Evolutionary conservation across 2,329 filamentous ascomycete genomes (phyloP).

Genomic region (Lachnellula arida): DNA sequence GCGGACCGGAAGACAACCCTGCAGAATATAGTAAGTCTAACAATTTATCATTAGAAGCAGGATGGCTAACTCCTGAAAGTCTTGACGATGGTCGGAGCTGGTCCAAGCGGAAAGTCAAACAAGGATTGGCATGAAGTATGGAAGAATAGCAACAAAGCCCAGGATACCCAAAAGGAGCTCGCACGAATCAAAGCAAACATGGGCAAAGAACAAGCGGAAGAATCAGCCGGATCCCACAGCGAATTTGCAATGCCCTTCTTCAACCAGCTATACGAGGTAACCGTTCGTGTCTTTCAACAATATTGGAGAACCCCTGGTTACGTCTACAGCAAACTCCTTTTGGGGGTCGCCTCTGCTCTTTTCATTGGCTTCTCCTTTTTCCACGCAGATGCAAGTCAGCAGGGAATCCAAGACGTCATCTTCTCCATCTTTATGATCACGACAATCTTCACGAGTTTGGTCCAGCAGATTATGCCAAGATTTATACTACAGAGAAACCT

Average conservation of each 20-base stretch:
- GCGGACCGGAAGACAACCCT: conserved; percentile 68
- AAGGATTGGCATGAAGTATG: conserved; percentile 51
- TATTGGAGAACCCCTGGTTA: conserved; percentile 75
- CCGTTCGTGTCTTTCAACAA: conserved; percentile 65
- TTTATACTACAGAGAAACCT: conserved; percentile 65
- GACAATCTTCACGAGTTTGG: conserved; percentile 63
- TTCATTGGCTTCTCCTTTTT: conserved; percentile 69
- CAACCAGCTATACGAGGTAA: conserved; percentile 61
- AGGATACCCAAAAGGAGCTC: conserved; percentile 33
- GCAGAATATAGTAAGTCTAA: conserved; percentile 70
- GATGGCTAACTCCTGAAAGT: conserved; percentile 6
- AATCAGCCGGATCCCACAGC: conserved; percentile 43
- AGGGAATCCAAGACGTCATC: conserved; percentile 67
- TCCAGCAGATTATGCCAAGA: conserved; percentile 65
- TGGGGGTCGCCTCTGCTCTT: conserved; percentile 45
- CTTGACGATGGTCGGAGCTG: conserved; percentile 50
- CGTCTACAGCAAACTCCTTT: conserved; percentile 64
- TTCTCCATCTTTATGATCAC: conserved; percentile 68
- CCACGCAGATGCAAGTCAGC: conserved; percentile 53
- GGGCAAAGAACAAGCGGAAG: conserved; percentile 49
- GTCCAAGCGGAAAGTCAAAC: conserved; percentile 54
- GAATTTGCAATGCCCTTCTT: conserved; percentile 77
- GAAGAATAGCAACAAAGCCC: conserved; percentile 33
- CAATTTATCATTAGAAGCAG: conserved; percentile 33
- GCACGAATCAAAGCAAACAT: conserved; percentile 35